Conservation (phyloP, 164 flowering plant species). For the Euptelea pleiosperma region DNA sequence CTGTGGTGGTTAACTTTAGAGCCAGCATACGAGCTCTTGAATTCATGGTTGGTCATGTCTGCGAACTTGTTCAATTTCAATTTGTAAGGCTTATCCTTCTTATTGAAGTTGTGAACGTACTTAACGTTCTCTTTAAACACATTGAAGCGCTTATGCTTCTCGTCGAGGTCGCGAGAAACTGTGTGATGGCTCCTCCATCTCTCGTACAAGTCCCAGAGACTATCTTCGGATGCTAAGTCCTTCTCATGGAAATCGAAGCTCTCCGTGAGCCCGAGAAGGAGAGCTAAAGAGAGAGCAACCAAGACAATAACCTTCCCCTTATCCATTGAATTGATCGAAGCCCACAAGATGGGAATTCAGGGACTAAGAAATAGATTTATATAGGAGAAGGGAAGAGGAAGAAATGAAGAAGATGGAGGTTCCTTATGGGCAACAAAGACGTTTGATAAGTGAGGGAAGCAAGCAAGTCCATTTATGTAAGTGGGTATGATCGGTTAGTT, state of each 20-base stretch:
- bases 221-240: constrained; percentile 52
- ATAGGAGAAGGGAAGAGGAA: constrained; percentile 16
- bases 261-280: constrained; percentile 25
- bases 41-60: constrained; percentile 68
- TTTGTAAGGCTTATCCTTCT: constrained; percentile 54
- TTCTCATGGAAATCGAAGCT: constrained; percentile 49
- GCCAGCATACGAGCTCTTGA: constrained; percentile 43
- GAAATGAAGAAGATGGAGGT: constrained; percentile 25
- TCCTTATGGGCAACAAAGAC: constrained; percentile 32
- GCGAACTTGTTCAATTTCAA: constrained; percentile 60
- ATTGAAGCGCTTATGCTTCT: constrained; percentile 62
- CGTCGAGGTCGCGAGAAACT: constrained; percentile 38
- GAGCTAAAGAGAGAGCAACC: constrained; percentile 25
- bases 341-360: constrained; percentile 6
- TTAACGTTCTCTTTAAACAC: constrained; percentile 58
- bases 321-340: not conserved
- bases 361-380: constrained; percentile 20
- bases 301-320: constrained; percentile 28
- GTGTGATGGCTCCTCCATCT: constrained; percentile 63
- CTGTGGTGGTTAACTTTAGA: constrained; percentile 54
- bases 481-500: too few relatives aligned
- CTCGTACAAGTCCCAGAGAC: constrained; percentile 56
- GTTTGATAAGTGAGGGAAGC: not conserved
- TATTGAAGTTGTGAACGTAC: constrained; percentile 43
- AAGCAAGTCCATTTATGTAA: too few relatives aligned